Evolutionary conservation across 805 yeast species (phyloP).

Genomic region (Hanseniaspora lachancei): DNA sequence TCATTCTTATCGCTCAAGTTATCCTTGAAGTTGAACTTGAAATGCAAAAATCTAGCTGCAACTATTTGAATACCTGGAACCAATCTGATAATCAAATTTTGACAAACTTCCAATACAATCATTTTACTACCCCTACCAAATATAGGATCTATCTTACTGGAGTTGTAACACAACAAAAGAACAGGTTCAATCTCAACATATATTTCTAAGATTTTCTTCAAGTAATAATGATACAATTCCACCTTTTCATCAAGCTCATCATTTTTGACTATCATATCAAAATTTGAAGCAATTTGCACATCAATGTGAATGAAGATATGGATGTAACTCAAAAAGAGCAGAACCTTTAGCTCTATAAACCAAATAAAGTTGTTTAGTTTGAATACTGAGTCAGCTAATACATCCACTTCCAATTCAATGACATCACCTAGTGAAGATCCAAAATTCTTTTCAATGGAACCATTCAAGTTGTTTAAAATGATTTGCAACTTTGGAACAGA

Average conservation of each 20-base stretch:
- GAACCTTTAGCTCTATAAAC: constrained; percentile 22
- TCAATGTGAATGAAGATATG: constrained; percentile 19
- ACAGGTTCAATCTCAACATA: constrained; percentile 18
- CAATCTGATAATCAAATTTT: constrained; percentile 15
- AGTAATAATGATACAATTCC: constrained; percentile 19
- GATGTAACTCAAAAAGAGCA: constrained; percentile 21
- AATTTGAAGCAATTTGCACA: constrained; percentile 14
- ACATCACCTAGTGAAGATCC: constrained; percentile 25
- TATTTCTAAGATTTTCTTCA: constrained; percentile 17
- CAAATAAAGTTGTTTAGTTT: constrained; percentile 23
- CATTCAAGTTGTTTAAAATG: constrained; percentile 30
- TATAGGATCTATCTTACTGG: constrained; percentile 12
- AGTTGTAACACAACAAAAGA: constrained; percentile 13
- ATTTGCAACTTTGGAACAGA: constrained; percentile 29
- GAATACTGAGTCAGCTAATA: constrained; percentile 16
- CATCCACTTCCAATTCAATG: constrained; percentile 18
- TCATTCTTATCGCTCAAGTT: not conserved
- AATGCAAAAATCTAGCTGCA: constrained; percentile 24
- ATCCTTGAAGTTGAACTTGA: constrained; percentile 19
- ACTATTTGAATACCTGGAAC: constrained; percentile 17
- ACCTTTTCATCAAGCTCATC: constrained; percentile 18
- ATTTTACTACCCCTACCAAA: constrained; percentile 17
- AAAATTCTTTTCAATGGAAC: constrained; percentile 23
- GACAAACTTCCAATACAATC: constrained; percentile 16
- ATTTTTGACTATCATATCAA: constrained; percentile 13